These are phyloP conservation scores for Backusella tuberculispora DNA, from an alignment of 192 early-diverging fungal genomes.

Conservation along the genomic window DNA sequence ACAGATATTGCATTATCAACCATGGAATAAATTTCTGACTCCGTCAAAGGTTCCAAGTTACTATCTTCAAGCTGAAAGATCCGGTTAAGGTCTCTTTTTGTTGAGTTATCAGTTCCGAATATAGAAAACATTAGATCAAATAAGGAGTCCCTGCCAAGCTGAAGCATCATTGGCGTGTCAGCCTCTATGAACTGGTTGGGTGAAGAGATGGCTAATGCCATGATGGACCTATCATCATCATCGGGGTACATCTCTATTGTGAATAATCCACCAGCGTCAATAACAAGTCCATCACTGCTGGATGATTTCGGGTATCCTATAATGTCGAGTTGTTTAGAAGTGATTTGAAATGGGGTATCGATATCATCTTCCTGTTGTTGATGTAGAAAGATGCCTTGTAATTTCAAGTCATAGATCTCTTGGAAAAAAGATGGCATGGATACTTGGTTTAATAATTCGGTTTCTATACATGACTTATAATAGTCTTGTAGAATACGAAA, in stretches of 20 bases:
- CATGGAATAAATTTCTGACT: slow-evolving; percentile 21
- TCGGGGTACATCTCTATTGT: slow-evolving; percentile 1
- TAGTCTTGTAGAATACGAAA: slow-evolving; percentile 58
- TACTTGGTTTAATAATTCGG: not conserved
- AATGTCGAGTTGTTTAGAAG: not conserved
- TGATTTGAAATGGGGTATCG: slow-evolving; percentile 5
- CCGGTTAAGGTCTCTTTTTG: not conserved
- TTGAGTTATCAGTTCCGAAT: not conserved
- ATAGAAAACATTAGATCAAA: slow-evolving; percentile 2
- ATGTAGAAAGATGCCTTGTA: not conserved
- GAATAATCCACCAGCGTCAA: slow-evolving; percentile 8
- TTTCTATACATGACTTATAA: slow-evolving; percentile 61
- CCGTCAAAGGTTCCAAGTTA: not conserved
- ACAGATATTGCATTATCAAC: slow-evolving; percentile 59
- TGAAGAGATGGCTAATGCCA: not conserved
- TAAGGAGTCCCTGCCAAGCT: not conserved
- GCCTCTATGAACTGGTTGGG: not conserved
- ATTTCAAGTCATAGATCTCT: not conserved
- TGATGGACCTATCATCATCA: not conserved
- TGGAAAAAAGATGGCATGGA: not conserved
- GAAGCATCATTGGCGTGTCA: not conserved
- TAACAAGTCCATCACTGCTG: not conserved
- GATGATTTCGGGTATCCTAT: slow-evolving; percentile 1
- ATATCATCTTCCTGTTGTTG: not conserved
- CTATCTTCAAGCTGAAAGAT: not conserved